Evolutionary conservation across 345 rosid species (phyloP), one percentile per base, ranked within the genome.

Genomic region (Reutealis trisperma): DNA sequence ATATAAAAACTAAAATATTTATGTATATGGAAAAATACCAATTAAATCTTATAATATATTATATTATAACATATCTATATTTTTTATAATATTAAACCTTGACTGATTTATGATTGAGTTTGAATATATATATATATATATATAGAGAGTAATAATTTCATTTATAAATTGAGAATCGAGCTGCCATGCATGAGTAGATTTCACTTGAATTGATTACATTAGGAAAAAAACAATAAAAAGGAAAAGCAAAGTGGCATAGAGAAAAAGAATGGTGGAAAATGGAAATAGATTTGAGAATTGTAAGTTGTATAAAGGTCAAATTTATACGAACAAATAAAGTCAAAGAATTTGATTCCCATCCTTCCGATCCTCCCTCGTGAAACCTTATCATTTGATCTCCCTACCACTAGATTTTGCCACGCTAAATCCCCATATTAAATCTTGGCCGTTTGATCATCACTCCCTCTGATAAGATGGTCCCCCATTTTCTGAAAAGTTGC

Each of bases 331-430:
- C 42, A 49, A 6, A 63, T 13, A 63, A 63, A 63, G 71, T 74
- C 63, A 68, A 76, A 76, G 67, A 76, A 76, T 68, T 42, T 30
- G 73, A 76, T 59, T 27, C 65, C 71, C 7, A 27, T 27, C 30
- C 30, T 27, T 27, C 37, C 5, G 37, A 34, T 14, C 16, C 22
- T 42, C 30, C 19, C 9, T 64, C 1, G 34, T 8, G 65, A 61
- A 61, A 60, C 65, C 68, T 42, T 41, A 54, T 22, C 78, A 4
- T 27, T 37, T 21, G 13, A 15, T n/a, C 54, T 59, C 42, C 75
- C 65, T 51, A 22, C 66, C 75, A 16, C 32, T 9, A 13, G 75
- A 71, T 71, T 37, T 57, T 72, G 63, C 52, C 75, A 21, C 5
- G 52, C 18, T 2, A 3, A 4, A 14, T 10, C 6, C 7, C 8